Base-by-base conservation (phyloP, 2,329 filamentous ascomycete genomes). In the Lecanicillium sp. region DNA sequence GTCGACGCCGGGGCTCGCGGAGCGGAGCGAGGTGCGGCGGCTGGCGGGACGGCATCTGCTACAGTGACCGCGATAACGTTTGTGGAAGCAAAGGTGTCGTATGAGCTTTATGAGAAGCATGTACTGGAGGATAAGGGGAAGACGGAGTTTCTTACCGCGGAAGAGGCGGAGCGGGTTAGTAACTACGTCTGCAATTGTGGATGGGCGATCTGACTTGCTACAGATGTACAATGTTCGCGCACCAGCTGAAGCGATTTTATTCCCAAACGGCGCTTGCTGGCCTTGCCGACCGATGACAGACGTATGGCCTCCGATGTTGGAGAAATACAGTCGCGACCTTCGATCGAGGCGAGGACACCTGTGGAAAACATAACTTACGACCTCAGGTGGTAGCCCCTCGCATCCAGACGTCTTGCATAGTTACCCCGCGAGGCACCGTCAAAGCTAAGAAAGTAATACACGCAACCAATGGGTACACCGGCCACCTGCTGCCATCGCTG, bases 401-500 rank as follows among this genome's bases (percentile, higher is more conserved):
- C 54, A 57, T 14, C 59, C 61, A 2, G 64, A 64, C 32, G 50
- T 51, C 2, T 20, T 72, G 2, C 50, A 51, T 3, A n/a, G n/a
- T n/a, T n/a, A 73, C 70, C 0, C 20, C 62, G 0, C 62, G 68
- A 23, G 70, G 70, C 3, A 39, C 50, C 0, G 55, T 72, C 29
- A 54, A 55, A 21, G 63, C 63, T 3, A 52, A 38, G 2, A 62
- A 66, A 4, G 58, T 73, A 4, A 55, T 70, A 4, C 63, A 73
- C 51, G 68, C 67, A 51, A 73, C 69, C 3, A 72, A 73, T 44
- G 69, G 57, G 1, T 63, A 67, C 47, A 59, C 62, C 3, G 65
- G 63, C 0, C 68, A 73, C 51, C 60, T 74, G 4, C 54, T 73
- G 2, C 70, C 71, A 0, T 49, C 48, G 0, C 54, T 73, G 2